phyloP scores from a whole-genome alignment of 148 eudicot genomes.

The Silene conica region DNA sequence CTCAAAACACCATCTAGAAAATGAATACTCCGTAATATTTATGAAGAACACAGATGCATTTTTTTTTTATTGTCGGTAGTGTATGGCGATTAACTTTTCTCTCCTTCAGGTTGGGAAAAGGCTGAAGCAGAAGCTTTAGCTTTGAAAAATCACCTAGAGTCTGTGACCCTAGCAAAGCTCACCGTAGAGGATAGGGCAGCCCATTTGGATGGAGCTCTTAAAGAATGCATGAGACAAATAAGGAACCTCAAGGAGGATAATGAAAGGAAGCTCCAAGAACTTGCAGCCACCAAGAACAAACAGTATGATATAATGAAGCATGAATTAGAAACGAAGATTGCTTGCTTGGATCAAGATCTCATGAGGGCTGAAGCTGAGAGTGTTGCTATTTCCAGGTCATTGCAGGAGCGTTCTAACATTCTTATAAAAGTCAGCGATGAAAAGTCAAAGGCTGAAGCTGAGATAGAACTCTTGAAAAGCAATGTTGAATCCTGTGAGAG shows the following conservation, averaged over 20 bases:
- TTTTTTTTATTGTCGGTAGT: too few species aligned
- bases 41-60: too few species aligned
- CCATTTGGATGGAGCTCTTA: slow-evolving; percentile 91
- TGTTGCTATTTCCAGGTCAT: slow-evolving; percentile 78
- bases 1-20: not conserved
- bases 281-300: slow-evolving; percentile 54
- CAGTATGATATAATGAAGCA: slow-evolving; percentile 74
- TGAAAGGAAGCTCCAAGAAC: slow-evolving; percentile 68
- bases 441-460: slow-evolving; percentile 81
- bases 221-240: slow-evolving; percentile 97
- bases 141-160: slow-evolving; percentile 77
- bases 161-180: slow-evolving; percentile 83
- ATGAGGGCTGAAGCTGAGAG: slow-evolving; percentile 73
- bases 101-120: slow-evolving; percentile 90
- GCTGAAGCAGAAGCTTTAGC: slow-evolving; percentile 93
- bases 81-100: slow-evolving; percentile 1
- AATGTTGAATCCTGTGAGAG: slow-evolving; percentile 78
- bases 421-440: slow-evolving; percentile 77
- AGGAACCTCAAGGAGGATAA: slow-evolving; percentile 87
- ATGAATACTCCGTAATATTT: too few species aligned
- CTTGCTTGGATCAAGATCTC: slow-evolving; percentile 68
- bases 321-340: slow-evolving; percentile 63
- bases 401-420: slow-evolving; percentile 91
- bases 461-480: slow-evolving; percentile 65
- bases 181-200: slow-evolving; percentile 89